Evolutionary conservation across 2,329 filamentous ascomycete species (phyloP).

Genomic region (Paramyrothecium sp.): DNA sequence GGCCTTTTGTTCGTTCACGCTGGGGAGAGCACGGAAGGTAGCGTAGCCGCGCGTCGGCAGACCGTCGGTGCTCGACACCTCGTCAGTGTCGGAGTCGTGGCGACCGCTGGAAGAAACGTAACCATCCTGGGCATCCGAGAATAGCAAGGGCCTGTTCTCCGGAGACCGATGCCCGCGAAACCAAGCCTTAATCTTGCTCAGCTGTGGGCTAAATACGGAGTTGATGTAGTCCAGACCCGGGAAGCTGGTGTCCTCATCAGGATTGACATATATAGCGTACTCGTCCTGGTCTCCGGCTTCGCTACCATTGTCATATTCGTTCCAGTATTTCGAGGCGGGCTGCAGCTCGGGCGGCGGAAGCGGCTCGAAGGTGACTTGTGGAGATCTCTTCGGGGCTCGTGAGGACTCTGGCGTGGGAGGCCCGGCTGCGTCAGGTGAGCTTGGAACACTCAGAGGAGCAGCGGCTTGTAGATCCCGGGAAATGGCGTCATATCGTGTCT

Average conservation of each 20-base stretch:
- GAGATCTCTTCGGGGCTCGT: slow-evolving; percentile 11
- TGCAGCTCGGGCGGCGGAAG: slow-evolving; percentile 25
- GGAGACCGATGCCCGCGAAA: slow-evolving; percentile 31
- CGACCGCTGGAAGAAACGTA: slow-evolving; percentile 26
- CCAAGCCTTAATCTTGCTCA: slow-evolving; percentile 52
- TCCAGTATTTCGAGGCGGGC: slow-evolving; percentile 65
- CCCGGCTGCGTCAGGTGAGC: slow-evolving; percentile 30
- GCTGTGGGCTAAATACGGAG: slow-evolving; percentile 45
- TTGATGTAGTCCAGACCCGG: slow-evolving; percentile 63
- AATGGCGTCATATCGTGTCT: slow-evolving; percentile 49
- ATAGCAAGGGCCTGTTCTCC: slow-evolving; percentile 26
- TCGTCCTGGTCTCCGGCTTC: slow-evolving; percentile 57
- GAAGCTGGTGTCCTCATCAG: slow-evolving; percentile 58
- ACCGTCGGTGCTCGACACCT: slow-evolving; percentile 52
- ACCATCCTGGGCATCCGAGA: slow-evolving; percentile 18
- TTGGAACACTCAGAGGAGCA: slow-evolving; percentile 38
- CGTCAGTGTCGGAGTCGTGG: slow-evolving; percentile 42
- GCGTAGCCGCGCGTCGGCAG: slow-evolving; percentile 50
- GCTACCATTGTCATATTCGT: slow-evolving; percentile 82
- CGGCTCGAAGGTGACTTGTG: slow-evolving; percentile 25
- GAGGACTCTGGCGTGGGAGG: not conserved
- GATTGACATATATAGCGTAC: slow-evolving; percentile 75
- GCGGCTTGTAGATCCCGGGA: slow-evolving; percentile 44
- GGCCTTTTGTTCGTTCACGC: slow-evolving; percentile 49
- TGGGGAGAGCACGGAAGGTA: slow-evolving; percentile 53